Percentiles rank a stretch among this genome's conserved stretches.
Evolutionary conservation across 2,329 filamentous ascomycete genomes (phyloP).

Genomic region (Colletotrichum simmondsii): DNA sequence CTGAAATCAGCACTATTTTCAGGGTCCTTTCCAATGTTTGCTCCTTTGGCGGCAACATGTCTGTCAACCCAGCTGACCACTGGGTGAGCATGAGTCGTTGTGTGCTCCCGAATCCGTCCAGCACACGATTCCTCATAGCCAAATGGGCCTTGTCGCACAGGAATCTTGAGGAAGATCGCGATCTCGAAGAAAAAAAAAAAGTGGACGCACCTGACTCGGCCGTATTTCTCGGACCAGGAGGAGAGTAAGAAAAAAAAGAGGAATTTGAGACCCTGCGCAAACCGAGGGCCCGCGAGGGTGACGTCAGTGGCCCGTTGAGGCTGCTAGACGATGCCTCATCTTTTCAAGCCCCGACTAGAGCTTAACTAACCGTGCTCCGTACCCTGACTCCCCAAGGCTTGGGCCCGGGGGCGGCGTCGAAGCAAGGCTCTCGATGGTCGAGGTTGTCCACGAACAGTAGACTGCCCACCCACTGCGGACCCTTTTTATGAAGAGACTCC

Average conservation of each 20-base stretch:
- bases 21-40: slow-evolving; percentile 16
- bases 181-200: slow-evolving; percentile 6
- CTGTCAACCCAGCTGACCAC: neutral
- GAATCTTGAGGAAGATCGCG: neutral
- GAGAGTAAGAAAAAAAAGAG: neutral
- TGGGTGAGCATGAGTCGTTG: neutral
- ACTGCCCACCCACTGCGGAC: neutral
- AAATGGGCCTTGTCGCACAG: neutral
- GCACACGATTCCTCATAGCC: neutral
- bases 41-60: neutral
- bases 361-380: neutral
- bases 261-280: slow-evolving; percentile 25
- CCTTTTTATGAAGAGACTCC: neutral
- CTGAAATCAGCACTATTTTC: neutral
- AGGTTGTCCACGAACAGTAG: neutral
- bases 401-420: slow-evolving; percentile 3
- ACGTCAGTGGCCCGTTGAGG: slow-evolving; percentile 23
- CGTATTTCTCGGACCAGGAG: neutral
- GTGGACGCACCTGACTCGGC: slow-evolving; percentile 29
- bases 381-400: neutral
- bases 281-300: slow-evolving; percentile 17
- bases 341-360: neutral
- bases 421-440: neutral
- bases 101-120: neutral
- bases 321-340: slow-evolving; percentile 5